Evolutionary conservation across 345 rosid species (phyloP), one percentile per base, ranked within the genome.

Genomic region (Salix suchowensis): DNA sequence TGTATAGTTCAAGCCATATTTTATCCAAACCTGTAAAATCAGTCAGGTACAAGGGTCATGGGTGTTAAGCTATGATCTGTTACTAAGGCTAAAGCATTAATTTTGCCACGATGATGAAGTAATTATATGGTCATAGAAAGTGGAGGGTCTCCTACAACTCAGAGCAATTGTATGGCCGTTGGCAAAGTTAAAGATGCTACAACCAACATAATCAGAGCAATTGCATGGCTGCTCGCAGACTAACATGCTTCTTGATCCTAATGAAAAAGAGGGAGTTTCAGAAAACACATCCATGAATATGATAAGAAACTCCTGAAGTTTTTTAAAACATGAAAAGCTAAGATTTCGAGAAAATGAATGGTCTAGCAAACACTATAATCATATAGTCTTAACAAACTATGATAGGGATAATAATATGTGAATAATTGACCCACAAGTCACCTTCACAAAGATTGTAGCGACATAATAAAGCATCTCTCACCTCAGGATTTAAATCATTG

Each of bases 401-500:
- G 46, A 37, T 28, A 54, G 7, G 9, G 18, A 68, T 7, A 26
- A 11, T 55, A 37, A 26, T 12, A 39, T 16, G 64, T n/a, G 64
- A 2, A 55, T 55, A 55, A n/a, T n/a, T 55, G 62, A n/a, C 62
- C 13, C 13, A 55, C 28, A n/a, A 55, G 62, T 55, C 62, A 55
- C 62, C 61, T 21, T 54, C 26, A 23, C 62, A 58, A 24, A 39
- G 39, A 4, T 4, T 3, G 10, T 26, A 11, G 28, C 66, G 7
- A 71, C 69, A 62, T 9, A n/a, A 28, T 26, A 40, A 37, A 19
- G 16, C 6, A 36, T 24, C 81, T 24, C 81, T 52, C 80, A 92
- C 98, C 94, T 88, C 95, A 60, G 97, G 98, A 85, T 94, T 94
- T 81, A 94, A 89, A 77, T 90, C 98, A 83, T 94, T 94, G 9